These are phyloP conservation scores for Salix dunnii DNA, from an alignment of 345 rosid species.

Conservation along the genomic window DNA sequence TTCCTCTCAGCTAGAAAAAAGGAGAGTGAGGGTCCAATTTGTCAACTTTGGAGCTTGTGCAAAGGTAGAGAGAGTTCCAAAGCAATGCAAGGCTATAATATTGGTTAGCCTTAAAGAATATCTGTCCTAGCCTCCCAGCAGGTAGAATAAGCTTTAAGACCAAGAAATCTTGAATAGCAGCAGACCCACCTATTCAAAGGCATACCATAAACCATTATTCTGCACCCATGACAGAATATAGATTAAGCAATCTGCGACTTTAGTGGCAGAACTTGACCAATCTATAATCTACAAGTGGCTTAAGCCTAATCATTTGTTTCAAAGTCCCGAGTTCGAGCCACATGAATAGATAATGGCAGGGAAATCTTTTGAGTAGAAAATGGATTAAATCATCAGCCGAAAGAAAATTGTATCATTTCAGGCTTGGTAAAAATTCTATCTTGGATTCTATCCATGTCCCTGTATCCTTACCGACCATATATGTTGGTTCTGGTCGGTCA, in stretches of 20 bases:
- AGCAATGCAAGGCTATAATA: constrained; percentile 12
- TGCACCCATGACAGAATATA: constrained; percentile 16
- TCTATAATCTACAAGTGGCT: not conserved
- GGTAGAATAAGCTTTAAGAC: constrained; percentile 18
- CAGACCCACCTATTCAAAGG: constrained; percentile 29
- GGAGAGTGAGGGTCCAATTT: constrained; percentile 19
- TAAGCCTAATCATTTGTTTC: constrained; percentile 1
- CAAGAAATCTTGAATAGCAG: constrained; percentile 17
- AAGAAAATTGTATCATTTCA: not conserved
- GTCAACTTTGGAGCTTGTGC: constrained; percentile 23
- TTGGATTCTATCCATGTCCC: constrained; percentile 22
- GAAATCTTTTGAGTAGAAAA: not conserved
- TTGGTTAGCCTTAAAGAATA: constrained; percentile 4
- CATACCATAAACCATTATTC: constrained; percentile 17
- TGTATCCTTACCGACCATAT: not conserved
- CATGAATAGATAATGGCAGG: not conserved
- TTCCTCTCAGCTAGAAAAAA: constrained; percentile 13
- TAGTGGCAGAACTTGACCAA: not conserved
- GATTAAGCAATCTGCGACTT: not conserved
- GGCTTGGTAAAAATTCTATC: not conserved
- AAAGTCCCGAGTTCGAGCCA: not conserved
- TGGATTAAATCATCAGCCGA: not conserved
- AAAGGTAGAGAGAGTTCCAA: constrained; percentile 13
- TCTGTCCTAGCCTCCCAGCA: constrained; percentile 15
- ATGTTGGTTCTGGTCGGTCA: not conserved